Conservation (phyloP, 2,329 filamentous ascomycete genomes). For the Pseudopyrenochaeta lycopersici region DNA sequence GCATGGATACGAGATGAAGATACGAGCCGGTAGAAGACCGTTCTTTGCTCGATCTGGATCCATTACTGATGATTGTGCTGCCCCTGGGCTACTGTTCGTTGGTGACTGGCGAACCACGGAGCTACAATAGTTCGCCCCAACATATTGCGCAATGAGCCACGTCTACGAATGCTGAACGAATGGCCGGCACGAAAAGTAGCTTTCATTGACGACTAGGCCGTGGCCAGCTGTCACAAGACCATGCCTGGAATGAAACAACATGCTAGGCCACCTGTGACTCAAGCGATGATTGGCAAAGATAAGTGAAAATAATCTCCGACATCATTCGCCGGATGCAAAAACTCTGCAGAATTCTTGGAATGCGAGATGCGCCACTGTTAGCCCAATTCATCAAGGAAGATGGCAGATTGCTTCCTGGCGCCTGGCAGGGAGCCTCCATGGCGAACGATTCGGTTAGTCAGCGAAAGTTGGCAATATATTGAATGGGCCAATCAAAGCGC, state of each 20-base stretch:
- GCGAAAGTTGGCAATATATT: constrained; percentile 36
- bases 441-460: constrained; percentile 39
- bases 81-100: neutral
- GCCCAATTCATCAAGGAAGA: constrained; percentile 17
- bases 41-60: constrained; percentile 31
- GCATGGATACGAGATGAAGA: constrained; percentile 37
- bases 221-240: constrained; percentile 38
- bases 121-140: constrained; percentile 12
- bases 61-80: constrained; percentile 16
- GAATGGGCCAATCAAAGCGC: constrained; percentile 32
- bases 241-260: constrained; percentile 20
- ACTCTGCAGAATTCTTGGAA: constrained; percentile 42
- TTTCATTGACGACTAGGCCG: constrained; percentile 17
- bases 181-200: constrained; percentile 20
- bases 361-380: constrained; percentile 39
- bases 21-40: constrained; percentile 32
- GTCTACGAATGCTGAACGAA: constrained; percentile 20
- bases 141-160: constrained; percentile 38
- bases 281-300: constrained; percentile 40
- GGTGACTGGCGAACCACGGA: constrained; percentile 4
- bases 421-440: constrained; percentile 5
- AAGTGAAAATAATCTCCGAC: constrained; percentile 40
- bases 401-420: constrained; percentile 15
- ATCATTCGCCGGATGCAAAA: constrained; percentile 40
- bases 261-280: constrained; percentile 18